Base-by-base conservation (phyloP, 2,329 filamentous ascomycete genomes). In the Leptoxyphium fumago region DNA sequence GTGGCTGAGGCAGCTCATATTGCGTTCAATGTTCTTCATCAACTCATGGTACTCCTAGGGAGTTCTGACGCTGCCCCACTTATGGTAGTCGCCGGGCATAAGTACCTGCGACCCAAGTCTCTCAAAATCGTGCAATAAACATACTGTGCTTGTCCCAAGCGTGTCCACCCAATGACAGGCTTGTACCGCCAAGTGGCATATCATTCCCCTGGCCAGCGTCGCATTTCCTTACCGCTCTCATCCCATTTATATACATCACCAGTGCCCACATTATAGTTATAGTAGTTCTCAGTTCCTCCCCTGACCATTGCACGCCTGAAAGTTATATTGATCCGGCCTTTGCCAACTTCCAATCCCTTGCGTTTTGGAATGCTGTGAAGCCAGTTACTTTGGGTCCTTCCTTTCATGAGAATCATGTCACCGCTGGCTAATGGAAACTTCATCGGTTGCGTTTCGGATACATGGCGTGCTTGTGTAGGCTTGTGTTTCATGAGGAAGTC, bases 401-500 rank as follows among this genome's bases (percentile, higher is more conserved):
- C 82, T 40, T 74, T 72, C 84, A 89, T 89, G 17, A 89, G 63
- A 2, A 89, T 61, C 82, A 89, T 85, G 55, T 88, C 83, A 0
- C 84, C 84, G 39, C 75, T 77, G 0, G 63, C 73, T 14, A 89
- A 66, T 0, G 64, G 52, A 32, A 78, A 51, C 50, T 75, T 77
- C 64, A 67, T 52, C 43, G 67, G 57, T 50, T 65, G 55, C 1
- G 59, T 55, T 40, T 68, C 60, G 10, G 58, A 58, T 30, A 58
- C 26, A 48, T 61, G 46, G 39, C 55, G 36, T 0, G 66, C 60
- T 2, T 65, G 54, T 0, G 65, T 58, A 1, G 80, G 77, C 58
- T 88, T 89, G 55, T 85, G 83, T 62, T 84, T 87, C 73, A 89
- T 75, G 11, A 85, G 61, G 54, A 89, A 89, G 52, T 88, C 84